Base-by-base conservation (phyloP, 345 rosid genomes). In the Combretum micranthum region DNA sequence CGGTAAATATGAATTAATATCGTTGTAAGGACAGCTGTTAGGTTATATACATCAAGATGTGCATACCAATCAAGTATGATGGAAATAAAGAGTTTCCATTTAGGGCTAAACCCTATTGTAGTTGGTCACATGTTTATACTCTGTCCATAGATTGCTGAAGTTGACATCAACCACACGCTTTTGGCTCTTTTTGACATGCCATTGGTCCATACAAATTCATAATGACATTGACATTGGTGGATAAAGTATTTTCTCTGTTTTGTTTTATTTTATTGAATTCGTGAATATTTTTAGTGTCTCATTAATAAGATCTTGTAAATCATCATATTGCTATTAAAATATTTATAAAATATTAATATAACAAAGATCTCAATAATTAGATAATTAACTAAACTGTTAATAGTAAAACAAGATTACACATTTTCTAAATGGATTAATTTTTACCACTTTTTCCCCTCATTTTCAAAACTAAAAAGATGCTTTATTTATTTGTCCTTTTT, bases 81-180 rank as follows among this genome's bases (percentile, higher is more conserved):
- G 63, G 65, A 55, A 63, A 60, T 49, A 42, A 57, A 68, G 50
- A 59, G 37, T 61, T 82, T 68, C 80, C 51, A 50, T 69, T 72
- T 69, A 20, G 10, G 65, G 75, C 47, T 18, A 57, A 70, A 68
- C 63, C 63, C 65, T 15, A 21, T 37, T 52, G 39, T 12, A 52
- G 58, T 47, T 47, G 52, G 66, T 48, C 80, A 72, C 80, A 65
- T 76, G 79, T 54, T 59, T 22, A 64, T 2, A 26, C 44, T 49
- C 42, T 42, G 63, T 59, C 61, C 52, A 51, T 44, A 44, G 57
- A 60, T 64, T 54, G 52, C 45, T 72, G 80, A 78, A 69, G 62
- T 62, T 16, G 83, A 87, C 80, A 47, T 62, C 16, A 66, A 70
- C 76, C 77, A 25, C 53, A 65, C 55, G 64, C 63, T 63, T 69